Percentiles rank a stretch among this genome's conserved stretches.
These are phyloP conservation scores for Persicaria tinctoria DNA, from an alignment of 148 eudicot genomes.

Conservation along the genomic window DNA sequence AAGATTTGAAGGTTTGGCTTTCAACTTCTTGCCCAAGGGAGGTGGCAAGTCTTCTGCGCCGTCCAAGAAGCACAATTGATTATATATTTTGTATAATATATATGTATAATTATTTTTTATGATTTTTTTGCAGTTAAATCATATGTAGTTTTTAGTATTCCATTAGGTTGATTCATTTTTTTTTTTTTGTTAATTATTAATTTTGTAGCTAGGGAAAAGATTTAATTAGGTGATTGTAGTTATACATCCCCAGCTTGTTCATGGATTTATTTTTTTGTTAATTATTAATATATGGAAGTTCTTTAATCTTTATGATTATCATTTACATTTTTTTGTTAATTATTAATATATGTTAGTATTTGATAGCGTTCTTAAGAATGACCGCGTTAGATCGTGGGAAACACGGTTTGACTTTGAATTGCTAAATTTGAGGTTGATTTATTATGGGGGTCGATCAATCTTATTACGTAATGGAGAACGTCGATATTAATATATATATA, in stretches of 20 bases:
- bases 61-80: constrained; percentile 8
- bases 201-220: not conserved
- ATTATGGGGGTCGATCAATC: not conserved
- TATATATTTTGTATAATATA: not conserved
- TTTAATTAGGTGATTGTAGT: not conserved
- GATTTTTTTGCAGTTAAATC: no score
- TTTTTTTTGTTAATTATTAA: not conserved
- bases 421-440: not conserved
- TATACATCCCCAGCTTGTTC: not conserved
- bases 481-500: no score
- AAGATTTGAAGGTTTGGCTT: not conserved
- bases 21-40: constrained; percentile 11
- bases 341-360: no score
- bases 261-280: not conserved
- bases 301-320: no score
- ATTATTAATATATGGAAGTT: no score
- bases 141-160: no score
- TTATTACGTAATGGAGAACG: no score
- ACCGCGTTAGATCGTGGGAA: not conserved
- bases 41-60: not conserved
- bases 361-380: not conserved
- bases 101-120: no score
- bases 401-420: not conserved
- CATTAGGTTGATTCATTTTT: not conserved
- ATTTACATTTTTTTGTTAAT: not conserved